Evolutionary conservation across 2,329 filamentous ascomycete species (phyloP), one percentile per base, ranked within the genome.

Genomic region (Alternaria burnsii): DNA sequence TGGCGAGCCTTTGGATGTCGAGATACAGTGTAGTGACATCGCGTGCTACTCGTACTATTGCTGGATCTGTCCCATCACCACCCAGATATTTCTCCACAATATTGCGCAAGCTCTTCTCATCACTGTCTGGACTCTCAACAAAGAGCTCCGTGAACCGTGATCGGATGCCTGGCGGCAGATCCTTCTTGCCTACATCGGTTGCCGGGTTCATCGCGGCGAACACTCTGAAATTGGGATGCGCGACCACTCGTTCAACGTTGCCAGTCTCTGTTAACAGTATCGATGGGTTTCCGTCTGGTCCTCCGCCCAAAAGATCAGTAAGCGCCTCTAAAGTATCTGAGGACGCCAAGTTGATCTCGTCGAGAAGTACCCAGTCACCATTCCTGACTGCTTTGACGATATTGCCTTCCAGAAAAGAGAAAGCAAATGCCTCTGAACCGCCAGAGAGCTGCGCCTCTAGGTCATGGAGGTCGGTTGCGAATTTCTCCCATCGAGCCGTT

Each of bases 201-300:
- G 95, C 95, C 30, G 95, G 95, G 73, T 99, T 99, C 95, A 99
- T 99, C 28, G 96, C 95, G 52, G 92, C 96, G 74, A 99, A 99
- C 14, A 99, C 91, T 40, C 95, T 89, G 77, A 99, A 99, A 66
- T 97, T 89, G 0, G 93, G 90, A 77, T 99, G 94, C 0, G 94
- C 95, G 62, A 89, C 86, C 36, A 99, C 89, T 66, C 94, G 88
- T 77, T 98, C 93, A 43, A 97, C 92, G 69, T 95, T 93, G 38
- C 95, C 95, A 40, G 93, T 95, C 80, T 99, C 95, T 0, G 94
- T 94, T 8, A 99, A 85, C 5, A 99, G 82, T 46, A 99, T 89
- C 0, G 92, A 97, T 1, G 94, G 94, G 0, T 84, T 83, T 34
- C 88, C 88, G 61, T 88, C 87, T 10, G 87, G 85, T 8, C 91